Percentiles rank a stretch among this genome's conserved stretches.
phyloP scores from a whole-genome alignment of 2,329 filamentous ascomycete species.

The Eurotiales sp. region DNA sequence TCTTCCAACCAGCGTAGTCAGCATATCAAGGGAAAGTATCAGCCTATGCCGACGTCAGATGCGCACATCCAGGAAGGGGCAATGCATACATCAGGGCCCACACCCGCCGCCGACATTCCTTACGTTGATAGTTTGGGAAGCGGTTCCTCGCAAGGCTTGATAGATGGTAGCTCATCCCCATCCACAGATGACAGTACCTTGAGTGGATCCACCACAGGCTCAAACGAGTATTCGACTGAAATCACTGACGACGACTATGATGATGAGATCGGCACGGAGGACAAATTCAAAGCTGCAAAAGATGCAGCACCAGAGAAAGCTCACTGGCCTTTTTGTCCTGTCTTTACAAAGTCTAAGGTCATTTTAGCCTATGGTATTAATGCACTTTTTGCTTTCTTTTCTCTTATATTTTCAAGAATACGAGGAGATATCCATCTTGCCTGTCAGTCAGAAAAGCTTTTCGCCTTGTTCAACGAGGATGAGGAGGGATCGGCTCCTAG shows the following conservation, averaged over 20 bases:
- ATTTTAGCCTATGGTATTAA: slow-evolving; percentile 19
- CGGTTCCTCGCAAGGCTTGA: slow-evolving; percentile 22
- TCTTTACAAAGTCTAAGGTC: slow-evolving; percentile 7
- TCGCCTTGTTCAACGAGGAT: slow-evolving; percentile 30
- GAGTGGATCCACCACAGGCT: slow-evolving; percentile 25
- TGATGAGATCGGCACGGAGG: slow-evolving; percentile 12
- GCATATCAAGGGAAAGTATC: slow-evolving; percentile 15
- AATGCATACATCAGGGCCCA: slow-evolving; percentile 28
- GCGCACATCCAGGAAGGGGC: slow-evolving; percentile 29
- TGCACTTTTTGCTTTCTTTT: slow-evolving; percentile 16
- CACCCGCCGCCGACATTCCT: slow-evolving; percentile 36
- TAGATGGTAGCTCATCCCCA: slow-evolving; percentile 25
- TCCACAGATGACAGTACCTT: slow-evolving; percentile 22
- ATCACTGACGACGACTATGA: slow-evolving; percentile 25
- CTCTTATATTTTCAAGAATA: slow-evolving; percentile 21
- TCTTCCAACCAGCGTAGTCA: slow-evolving; percentile 24
- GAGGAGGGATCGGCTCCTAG: slow-evolving; percentile 19
- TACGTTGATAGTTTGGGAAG: slow-evolving; percentile 23
- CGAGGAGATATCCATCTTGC: slow-evolving; percentile 36
- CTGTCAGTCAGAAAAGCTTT: slow-evolving; percentile 27
- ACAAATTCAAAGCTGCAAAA: slow-evolving; percentile 9
- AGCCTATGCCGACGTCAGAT: slow-evolving; percentile 24
- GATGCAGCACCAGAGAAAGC: slow-evolving; percentile 11
- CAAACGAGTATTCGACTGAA: slow-evolving; percentile 19
- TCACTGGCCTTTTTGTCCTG: slow-evolving; percentile 7